Evolutionary conservation across 805 yeast species (phyloP), one percentile per base, ranked within the genome.

Genomic region (Grigorovia yakushimaensis): DNA sequence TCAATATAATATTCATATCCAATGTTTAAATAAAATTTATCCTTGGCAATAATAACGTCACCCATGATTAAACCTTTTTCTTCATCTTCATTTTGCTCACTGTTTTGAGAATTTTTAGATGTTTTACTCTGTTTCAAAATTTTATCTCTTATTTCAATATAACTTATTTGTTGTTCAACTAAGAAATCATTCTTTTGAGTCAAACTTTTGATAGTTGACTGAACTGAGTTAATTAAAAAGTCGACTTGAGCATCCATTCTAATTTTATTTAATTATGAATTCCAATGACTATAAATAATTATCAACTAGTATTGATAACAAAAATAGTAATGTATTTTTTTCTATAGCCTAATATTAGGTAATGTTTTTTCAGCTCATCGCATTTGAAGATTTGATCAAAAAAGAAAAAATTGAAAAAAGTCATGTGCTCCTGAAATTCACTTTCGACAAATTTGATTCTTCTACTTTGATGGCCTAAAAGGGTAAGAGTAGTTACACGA

Each of bases 1-100:
- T 63, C 63, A 15, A 64, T 54, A 48, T 54, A 65, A 41, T 61
- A 62, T 23, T 65, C 69, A 41, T 60, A 58, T 4, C 69, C 69
- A 10, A 65, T 46, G 48, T 56, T 59, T 41, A 57, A 43, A 37
- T 51, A 65, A 3, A 59, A 49, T 33, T 57, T 58, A 1, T 54
- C 49, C 6, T 55, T 43, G 4, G 63, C 53, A 1, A 64, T 54
- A 13, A 62, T 52, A 10, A 64, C 54, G 39, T 65, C 68, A 11
- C 67, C 68, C 27, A 60, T 51, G 5, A 62, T 53, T 37, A 51
- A 33, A 4, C 66, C 67, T 13, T 49, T 54, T 2, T 27, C 47
- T 17, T 48, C 55, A 19, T 33, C 47, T 5, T 22, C 51, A 21
- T 27, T 38, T 15, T 23, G 49, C 4, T 43, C 47, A 10, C 42